Evolutionary conservation across 306 rosid genomes (phyloP).

Genomic region (Vigna unguiculata): DNA sequence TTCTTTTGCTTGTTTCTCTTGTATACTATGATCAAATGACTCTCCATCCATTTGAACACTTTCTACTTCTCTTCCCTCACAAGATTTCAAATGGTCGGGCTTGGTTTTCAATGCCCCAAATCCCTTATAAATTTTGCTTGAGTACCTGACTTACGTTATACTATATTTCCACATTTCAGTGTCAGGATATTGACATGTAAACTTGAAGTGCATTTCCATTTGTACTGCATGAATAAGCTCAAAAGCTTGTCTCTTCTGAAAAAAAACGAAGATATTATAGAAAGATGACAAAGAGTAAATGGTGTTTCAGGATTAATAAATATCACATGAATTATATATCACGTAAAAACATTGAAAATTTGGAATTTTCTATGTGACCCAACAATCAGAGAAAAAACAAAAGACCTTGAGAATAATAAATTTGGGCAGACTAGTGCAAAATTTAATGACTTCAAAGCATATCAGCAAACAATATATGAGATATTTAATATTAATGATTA

Average conservation of each 20-base stretch:
- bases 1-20: constrained; percentile 22
- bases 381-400: background rate
- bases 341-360: background rate
- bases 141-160: background rate
- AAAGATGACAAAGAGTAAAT: background rate
- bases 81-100: constrained; percentile 30
- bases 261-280: background rate
- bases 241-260: background rate
- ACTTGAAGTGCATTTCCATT: constrained; percentile 20
- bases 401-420: background rate
- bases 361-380: background rate
- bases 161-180: background rate
- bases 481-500: background rate
- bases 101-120: constrained; percentile 30
- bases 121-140: constrained; percentile 40
- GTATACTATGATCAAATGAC: constrained; percentile 35
- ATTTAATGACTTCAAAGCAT: background rate
- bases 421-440: background rate
- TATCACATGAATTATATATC: background rate
- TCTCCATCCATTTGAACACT: constrained; percentile 42
- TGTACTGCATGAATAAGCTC: background rate
- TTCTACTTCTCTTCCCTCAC: constrained; percentile 40
- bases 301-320: constrained; percentile 22
- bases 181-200: constrained; percentile 21
- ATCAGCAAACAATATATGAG: background rate